Percentiles rank a stretch among this genome's conserved stretches.
Evolutionary conservation across 108 stramenopile genomes (phyloP).

Genomic region (Stephanodiscus triporus): DNA sequence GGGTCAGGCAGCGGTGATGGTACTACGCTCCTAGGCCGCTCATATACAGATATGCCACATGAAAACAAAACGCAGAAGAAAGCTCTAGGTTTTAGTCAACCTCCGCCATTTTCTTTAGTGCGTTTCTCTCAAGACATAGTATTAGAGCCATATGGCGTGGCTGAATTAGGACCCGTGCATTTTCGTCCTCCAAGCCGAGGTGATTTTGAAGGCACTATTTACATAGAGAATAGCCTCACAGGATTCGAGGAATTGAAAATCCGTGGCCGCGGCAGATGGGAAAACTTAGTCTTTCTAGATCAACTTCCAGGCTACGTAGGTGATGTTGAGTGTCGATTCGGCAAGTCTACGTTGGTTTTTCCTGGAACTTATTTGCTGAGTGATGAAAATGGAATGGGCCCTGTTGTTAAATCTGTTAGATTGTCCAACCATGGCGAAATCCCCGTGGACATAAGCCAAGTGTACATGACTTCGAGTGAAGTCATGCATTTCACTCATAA

Average conservation of each 20-base stretch:
- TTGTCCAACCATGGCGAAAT: constrained; percentile 71
- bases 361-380: constrained; percentile 40
- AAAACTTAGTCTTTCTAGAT: constrained; percentile 72
- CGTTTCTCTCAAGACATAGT: constrained; percentile 67
- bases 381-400: constrained; percentile 5
- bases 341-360: constrained; percentile 70
- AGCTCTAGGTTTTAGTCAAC: constrained; percentile 37
- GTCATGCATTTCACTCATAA: constrained; percentile 39
- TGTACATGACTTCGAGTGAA: constrained; percentile 56
- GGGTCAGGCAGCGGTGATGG: constrained; percentile 73
- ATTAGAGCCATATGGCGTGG: constrained; percentile 72
- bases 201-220: constrained; percentile 61
- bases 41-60: constrained; percentile 18
- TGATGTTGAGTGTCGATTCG: constrained; percentile 73
- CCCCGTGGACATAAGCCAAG: constrained; percentile 39
- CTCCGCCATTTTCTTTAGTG: constrained; percentile 72
- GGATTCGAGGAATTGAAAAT: constrained; percentile 75
- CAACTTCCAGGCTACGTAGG: constrained; percentile 51
- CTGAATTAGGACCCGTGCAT: constrained; percentile 72
- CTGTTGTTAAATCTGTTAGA: constrained; percentile 66
- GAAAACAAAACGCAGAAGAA: constrained; percentile 35
- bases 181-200: constrained; percentile 78
- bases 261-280: constrained; percentile 63
- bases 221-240: constrained; percentile 83
- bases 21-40: constrained; percentile 51